Conservation (phyloP, 352 stramenopile species). For the Halophytophthora batemanensis region DNA sequence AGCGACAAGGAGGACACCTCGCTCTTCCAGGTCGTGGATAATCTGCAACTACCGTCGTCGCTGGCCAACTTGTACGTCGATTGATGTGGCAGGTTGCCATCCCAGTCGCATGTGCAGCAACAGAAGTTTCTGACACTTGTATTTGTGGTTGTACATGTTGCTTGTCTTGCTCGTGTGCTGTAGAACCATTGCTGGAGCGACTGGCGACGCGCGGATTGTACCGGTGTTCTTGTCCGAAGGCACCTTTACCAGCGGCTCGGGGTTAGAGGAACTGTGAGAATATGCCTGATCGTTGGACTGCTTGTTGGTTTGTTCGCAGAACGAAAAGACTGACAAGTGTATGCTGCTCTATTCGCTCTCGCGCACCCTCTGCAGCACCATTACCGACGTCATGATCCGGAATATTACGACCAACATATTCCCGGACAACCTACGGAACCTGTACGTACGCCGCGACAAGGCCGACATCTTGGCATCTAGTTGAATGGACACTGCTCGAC, state of each 20-base stretch:
- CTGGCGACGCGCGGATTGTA: constrained; percentile 45
- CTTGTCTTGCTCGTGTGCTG: constrained; percentile 13
- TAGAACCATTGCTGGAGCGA: constrained; percentile 60
- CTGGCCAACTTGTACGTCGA: constrained; percentile 57
- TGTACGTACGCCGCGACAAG: constrained; percentile 59
- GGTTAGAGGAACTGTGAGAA: constrained; percentile 49
- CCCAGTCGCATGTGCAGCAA: no score
- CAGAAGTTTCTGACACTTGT: not conserved
- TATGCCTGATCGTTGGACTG: not conserved
- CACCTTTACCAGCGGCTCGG: constrained; percentile 42
- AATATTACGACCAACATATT: constrained; percentile 72
- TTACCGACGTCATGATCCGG: constrained; percentile 55
- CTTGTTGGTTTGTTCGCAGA: constrained; percentile 1
- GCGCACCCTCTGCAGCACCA: constrained; percentile 26
- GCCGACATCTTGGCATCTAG: no score
- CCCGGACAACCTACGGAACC: constrained; percentile 41
- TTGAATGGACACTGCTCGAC: not conserved
- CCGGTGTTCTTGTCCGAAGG: constrained; percentile 52
- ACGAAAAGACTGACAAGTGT: no score
- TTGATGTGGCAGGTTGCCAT: no score
- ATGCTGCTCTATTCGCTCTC: no score
- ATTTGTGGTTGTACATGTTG: not conserved
- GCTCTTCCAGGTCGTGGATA: constrained; percentile 54
- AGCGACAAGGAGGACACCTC: constrained; percentile 59
- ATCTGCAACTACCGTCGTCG: constrained; percentile 43